A percentile compares a stretch with the other conserved stretches of the same genome.
phyloP scores from a whole-genome alignment of 2,329 filamentous ascomycete genomes.

The Colletotrichum caudatum region DNA sequence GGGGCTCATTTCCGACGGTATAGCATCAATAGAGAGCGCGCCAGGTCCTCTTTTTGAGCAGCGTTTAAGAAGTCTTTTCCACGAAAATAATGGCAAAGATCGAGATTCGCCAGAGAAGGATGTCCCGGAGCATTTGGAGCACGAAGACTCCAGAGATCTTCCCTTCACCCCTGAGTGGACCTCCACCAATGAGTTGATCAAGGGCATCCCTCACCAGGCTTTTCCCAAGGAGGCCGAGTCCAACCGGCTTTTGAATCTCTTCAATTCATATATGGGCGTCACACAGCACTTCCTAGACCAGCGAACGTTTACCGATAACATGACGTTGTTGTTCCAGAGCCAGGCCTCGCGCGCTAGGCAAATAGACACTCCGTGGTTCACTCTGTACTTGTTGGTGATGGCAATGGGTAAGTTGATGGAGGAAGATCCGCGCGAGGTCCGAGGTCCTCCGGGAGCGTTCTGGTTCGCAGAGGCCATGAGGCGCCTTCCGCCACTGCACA shows the following conservation, averaged over 20 bases:
- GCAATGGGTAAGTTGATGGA: constrained; percentile 48
- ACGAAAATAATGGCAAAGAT: constrained; percentile 34
- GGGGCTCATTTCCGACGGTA: background rate
- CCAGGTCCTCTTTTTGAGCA: constrained; percentile 36
- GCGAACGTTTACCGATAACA: constrained; percentile 45
- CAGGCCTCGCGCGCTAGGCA: constrained; percentile 42
- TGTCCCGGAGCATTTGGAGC: constrained; percentile 13
- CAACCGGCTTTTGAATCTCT: constrained; percentile 43
- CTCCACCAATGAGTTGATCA: constrained; percentile 37
- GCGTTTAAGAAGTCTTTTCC: constrained; percentile 29
- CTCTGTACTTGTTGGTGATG: constrained; percentile 48
- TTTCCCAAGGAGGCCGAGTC: constrained; percentile 43
- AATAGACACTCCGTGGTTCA: constrained; percentile 46
- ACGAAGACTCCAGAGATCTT: constrained; percentile 23
- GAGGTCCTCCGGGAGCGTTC: constrained; percentile 43
- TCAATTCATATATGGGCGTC: constrained; percentile 45
- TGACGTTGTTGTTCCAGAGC: constrained; percentile 46
- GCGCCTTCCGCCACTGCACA: constrained; percentile 45
- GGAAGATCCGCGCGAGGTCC: constrained; percentile 40
- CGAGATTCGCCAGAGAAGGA: constrained; percentile 28
- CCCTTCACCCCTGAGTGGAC: constrained; percentile 37
- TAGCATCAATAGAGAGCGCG: constrained; percentile 37
- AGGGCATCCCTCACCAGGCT: constrained; percentile 30
- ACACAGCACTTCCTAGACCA: constrained; percentile 49
- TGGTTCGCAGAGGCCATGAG: constrained; percentile 48